Evolutionary conservation across 2,329 filamentous ascomycete species (phyloP).

Genomic region (Pseudonectria foliicola): DNA sequence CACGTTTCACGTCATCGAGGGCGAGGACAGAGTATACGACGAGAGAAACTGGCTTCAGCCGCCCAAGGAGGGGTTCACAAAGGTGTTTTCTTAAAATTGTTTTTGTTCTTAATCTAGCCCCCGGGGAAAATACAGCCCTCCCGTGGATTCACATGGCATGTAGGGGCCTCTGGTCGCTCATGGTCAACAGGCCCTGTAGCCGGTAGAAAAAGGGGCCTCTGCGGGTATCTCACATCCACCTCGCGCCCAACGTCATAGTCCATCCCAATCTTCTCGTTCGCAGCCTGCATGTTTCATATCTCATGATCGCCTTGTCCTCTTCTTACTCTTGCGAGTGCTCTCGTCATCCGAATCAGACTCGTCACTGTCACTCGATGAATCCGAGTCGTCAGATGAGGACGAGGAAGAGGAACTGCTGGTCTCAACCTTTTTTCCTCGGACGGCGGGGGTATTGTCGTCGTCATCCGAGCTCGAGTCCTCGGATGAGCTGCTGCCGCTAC

Average conservation of each 20-base stretch:
- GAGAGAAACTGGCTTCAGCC: conserved; percentile 90
- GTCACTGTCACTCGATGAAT: too few relatives aligned
- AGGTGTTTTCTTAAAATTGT: conserved; percentile 38
- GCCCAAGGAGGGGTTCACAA: conserved; percentile 70
- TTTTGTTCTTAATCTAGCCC: too few relatives aligned
- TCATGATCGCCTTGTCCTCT: conserved; percentile 13
- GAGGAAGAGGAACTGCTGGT: conserved; percentile 24
- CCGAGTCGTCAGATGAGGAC: conserved; percentile 29
- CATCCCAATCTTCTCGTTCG: conserved; percentile 13
- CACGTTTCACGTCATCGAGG: conserved; percentile 95
- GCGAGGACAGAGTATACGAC: conserved; percentile 67
- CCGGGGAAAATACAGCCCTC: too few relatives aligned
- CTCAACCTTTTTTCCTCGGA: conserved; percentile 1
- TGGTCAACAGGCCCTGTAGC: conserved; percentile 6
- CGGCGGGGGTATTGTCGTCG: conserved; percentile 23
- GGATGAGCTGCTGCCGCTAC: conserved; percentile 29
- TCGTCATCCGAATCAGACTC: conserved; percentile 28
- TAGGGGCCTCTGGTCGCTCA: not conserved
- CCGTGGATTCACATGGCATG: too few relatives aligned
- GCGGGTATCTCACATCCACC: conserved; percentile 17
- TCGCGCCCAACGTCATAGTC: conserved; percentile 14
- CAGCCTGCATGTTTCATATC: conserved; percentile 6
- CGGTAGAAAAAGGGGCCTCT: conserved; percentile 8
- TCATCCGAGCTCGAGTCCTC: conserved; percentile 29
- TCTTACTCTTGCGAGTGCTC: conserved; percentile 15